Evolutionary conservation across 2,329 filamentous ascomycete genomes (phyloP), one percentile per base, ranked within the genome.

Genomic region (Colletotrichum sublineola): DNA sequence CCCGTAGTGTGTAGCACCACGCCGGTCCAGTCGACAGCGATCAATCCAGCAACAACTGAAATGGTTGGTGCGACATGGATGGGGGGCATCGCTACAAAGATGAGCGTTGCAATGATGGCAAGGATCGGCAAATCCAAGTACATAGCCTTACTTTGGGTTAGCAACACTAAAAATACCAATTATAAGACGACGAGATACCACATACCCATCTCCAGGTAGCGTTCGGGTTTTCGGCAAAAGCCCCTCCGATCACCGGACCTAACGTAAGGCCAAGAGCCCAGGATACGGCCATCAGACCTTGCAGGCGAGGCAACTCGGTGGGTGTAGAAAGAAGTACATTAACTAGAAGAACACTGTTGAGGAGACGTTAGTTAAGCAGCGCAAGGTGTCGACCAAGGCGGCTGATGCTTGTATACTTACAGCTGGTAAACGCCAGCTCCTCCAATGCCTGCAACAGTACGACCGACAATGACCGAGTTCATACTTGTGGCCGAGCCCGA

Each of bases 41-140:
- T 66, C n/a, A 81, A 61, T 5, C 75, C 76, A 0, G 61, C 38
- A 42, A 67, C 42, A 2, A 75, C 15, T 2, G 78, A 64, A 6
- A 76, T 73, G 2, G 61, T 60, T 2, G 75, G 75, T 1, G 77
- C 75, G 24, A 79, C 63, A 8, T 73, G 75, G 60, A 79, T 77
- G 8, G 79, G 82, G 0, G 89, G 80, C 8, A 84, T 75, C 73
- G 86, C 84, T 38, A 89, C 33, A 33, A 84, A 82, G 36, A 84
- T 80, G 0, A 86, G 84, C 3, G 82, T 77, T 40, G 81, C 80
- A 9, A 82, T 75, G 3, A 79, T 81, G 5, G 81, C 83, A 52
- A 88, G 77, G 46, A 81, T 75, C 9, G 78, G 77, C 11, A 88
- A 78, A 73, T 89, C 89, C 77, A 89, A 85, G 75, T 89, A 90